Evolutionary conservation across 1,284 basidiomycete genomes (phyloP), one percentile per base, ranked within the genome.

Genomic region (Trichosporon coremiiforme): DNA sequence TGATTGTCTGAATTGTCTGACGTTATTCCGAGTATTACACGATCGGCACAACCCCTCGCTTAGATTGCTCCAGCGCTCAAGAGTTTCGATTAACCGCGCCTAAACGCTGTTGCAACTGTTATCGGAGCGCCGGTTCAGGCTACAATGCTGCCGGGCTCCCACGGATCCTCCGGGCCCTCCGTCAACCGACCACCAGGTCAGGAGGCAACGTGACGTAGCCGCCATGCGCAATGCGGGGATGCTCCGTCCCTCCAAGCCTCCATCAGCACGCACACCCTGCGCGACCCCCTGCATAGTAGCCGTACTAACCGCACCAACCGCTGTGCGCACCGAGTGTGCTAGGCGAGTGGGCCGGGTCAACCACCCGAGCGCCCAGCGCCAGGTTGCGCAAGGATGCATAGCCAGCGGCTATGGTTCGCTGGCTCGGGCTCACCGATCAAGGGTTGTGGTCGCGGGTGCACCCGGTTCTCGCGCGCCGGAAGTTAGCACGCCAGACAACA

Each of bases 221-320:
- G 47, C 20, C 15, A 15, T 22, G 47, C 47, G 9, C n/a, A n/a
- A n/a, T 53, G n/a, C n/a, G n/a, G n/a, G n/a, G 4, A 5, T 53
- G 47, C 47, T 53, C 47, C 47, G 47, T 53, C 13, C 47, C 47
- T 15, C 47, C 47, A 20, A n/a, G 15, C 47, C 45, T 47, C 45
- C 45, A 47, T 17, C 45, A 12, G n/a, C n/a, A n/a, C 8, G 15
- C 45, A 47, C 45, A 2, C 45, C 17, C 15, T 47, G n/a, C n/a
- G n/a, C n/a, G 45, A 33, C 4, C 33, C 33, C 33, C 33, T 33
- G 45, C 45, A 2, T 38, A 47, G 47, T 22, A 53, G 47, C 47
- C 47, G 47, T 53, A 53, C 47, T 53, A 53, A 53, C 47, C 47
- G 47, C 47, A 53, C 47, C 47, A 53, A 53, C 47, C 47, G 45